Evolutionary conservation across 495 filamentous ascomycete species (phyloP).

Genomic region (Penicillium bialowiezense): DNA sequence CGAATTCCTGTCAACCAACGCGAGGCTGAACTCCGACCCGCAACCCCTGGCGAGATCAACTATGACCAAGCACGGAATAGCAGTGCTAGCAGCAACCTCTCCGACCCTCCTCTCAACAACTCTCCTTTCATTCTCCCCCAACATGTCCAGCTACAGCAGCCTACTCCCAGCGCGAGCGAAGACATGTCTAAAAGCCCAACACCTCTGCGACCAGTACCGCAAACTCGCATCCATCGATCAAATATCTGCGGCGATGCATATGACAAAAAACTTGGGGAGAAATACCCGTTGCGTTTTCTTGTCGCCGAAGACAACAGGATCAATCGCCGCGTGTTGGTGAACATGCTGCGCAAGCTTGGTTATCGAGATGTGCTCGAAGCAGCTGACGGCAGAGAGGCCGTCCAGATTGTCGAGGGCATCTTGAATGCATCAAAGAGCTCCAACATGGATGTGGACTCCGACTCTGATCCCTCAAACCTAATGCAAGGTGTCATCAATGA

Average conservation of each 20-base stretch:
- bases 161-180: constrained; percentile 33
- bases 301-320: constrained; percentile 80
- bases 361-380: constrained; percentile 66
- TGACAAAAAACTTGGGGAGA: constrained; percentile 50
- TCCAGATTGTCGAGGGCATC: constrained; percentile 56
- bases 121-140: constrained; percentile 21
- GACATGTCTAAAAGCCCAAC: constrained; percentile 27
- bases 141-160: constrained; percentile 30
- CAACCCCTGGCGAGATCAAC: constrained; percentile 34
- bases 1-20: constrained; percentile 60
- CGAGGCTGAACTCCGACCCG: constrained; percentile 37
- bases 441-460: not conserved
- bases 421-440: constrained; percentile 24
- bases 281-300: constrained; percentile 65
- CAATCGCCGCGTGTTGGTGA: constrained; percentile 71
- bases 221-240: constrained; percentile 11
- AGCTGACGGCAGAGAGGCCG: constrained; percentile 70
- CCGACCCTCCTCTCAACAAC: constrained; percentile 16
- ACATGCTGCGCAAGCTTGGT: constrained; percentile 68
- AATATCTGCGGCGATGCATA: constrained; percentile 28
- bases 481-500: constrained; percentile 5
- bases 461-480: not conserved
- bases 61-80: constrained; percentile 23
- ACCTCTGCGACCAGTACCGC: constrained; percentile 24
- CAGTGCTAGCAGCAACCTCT: constrained; percentile 23